These are phyloP conservation scores for Sergeia podlipaevii DNA, from an alignment of 208 protist species.

Conservation along the genomic window DNA sequence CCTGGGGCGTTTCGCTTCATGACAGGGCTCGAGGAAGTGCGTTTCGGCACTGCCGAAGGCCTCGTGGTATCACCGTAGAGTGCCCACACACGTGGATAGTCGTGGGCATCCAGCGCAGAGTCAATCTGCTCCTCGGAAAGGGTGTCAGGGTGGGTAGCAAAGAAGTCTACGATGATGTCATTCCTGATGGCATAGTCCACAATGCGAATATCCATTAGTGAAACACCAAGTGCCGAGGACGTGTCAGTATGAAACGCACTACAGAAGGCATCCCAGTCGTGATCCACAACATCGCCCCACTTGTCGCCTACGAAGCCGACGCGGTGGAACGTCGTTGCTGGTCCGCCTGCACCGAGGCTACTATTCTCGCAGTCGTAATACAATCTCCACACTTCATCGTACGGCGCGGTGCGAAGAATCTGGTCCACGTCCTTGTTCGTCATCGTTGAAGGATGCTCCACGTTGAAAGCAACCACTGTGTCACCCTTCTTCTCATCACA, in stretches of 20 bases:
- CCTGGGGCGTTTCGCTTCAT: constrained; percentile 31
- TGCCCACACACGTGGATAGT: constrained; percentile 47
- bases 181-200: constrained; percentile 36
- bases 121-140: constrained; percentile 34
- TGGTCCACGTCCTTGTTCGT: constrained; percentile 40
- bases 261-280: constrained; percentile 30
- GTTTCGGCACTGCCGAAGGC: not conserved
- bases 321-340: constrained; percentile 51
- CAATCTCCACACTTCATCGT: constrained; percentile 49
- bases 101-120: constrained; percentile 23
- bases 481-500: constrained; percentile 44
- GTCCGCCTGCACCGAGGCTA: not conserved
- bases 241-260: constrained; percentile 46
- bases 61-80: constrained; percentile 33
- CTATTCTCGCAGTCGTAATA: constrained; percentile 29
- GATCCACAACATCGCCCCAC: constrained; percentile 31
- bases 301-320: constrained; percentile 65
- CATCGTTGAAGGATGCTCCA: constrained; percentile 28
- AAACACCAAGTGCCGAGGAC: constrained; percentile 28
- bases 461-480: constrained; percentile 50
- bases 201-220: constrained; percentile 25
- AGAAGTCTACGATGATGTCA: constrained; percentile 56
- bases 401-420: constrained; percentile 39
- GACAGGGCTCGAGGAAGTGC: constrained; percentile 1
- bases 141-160: constrained; percentile 27